phyloP scores from a whole-genome alignment of 1,284 basidiomycete species.

The Cutaneotrichosporon cavernicola region DNA sequence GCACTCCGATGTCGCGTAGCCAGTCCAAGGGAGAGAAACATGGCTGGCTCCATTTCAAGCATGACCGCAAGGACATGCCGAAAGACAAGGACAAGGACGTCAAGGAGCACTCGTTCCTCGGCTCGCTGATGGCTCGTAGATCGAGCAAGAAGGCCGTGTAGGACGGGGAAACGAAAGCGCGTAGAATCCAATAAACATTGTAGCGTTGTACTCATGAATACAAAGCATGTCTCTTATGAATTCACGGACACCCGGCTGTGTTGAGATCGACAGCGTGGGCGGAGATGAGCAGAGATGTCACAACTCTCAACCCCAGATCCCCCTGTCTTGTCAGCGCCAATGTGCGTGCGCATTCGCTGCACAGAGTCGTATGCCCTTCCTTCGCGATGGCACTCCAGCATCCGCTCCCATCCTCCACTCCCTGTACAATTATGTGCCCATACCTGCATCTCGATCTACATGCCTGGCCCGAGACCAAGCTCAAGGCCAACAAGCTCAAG shows the following conservation, averaged over 20 bases:
- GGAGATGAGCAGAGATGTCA: too few species aligned
- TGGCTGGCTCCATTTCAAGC: slow-evolving; percentile 14
- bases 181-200: neutral
- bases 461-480: slow-evolving; percentile 27
- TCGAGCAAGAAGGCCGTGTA: slow-evolving; percentile 9
- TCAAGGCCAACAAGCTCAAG: slow-evolving; percentile 68
- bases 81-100: slow-evolving; percentile 12
- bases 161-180: neutral
- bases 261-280: too few species aligned
- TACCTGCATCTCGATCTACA: neutral
- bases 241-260: too few species aligned
- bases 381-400: too few species aligned
- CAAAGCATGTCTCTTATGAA: neutral
- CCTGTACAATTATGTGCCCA: too few species aligned
- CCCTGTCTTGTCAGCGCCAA: too few species aligned
- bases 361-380: too few species aligned
- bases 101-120: slow-evolving; percentile 16
- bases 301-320: too few species aligned
- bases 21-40: slow-evolving; percentile 9
- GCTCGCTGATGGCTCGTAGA: slow-evolving; percentile 15
- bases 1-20: neutral
- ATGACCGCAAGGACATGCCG: neutral
- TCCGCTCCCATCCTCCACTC: too few species aligned
- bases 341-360: too few species aligned
- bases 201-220: neutral